Evolutionary conservation across 257 asterid genomes (phyloP).

Genomic region (Primulina tabacum): DNA sequence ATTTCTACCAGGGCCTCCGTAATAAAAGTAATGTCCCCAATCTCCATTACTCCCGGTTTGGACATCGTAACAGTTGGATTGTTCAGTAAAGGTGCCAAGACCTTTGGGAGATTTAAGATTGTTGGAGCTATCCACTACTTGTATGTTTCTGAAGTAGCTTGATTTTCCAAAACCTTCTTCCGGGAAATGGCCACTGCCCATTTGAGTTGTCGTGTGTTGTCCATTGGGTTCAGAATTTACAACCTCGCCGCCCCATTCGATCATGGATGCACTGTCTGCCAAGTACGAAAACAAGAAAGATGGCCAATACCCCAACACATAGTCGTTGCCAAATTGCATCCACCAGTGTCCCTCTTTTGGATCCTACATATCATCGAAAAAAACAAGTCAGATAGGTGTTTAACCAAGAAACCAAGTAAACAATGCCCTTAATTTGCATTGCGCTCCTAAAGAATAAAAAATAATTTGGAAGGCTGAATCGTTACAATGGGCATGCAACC

Average conservation of each 20-base stretch:
- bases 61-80: slow-evolving; percentile 84
- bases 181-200: slow-evolving; percentile 90
- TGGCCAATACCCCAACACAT: slow-evolving; percentile 87
- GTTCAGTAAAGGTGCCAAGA: slow-evolving; percentile 71
- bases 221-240: slow-evolving; percentile 68
- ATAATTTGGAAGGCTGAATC: no score
- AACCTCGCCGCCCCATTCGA: slow-evolving; percentile 92
- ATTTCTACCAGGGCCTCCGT: slow-evolving; percentile 92
- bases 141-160: slow-evolving; percentile 81
- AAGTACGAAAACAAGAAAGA: slow-evolving; percentile 83
- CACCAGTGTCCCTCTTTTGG: slow-evolving; percentile 91
- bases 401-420: not conserved
- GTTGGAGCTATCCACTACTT: slow-evolving; percentile 77
- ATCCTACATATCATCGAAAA: slow-evolving; percentile 41
- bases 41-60: slow-evolving; percentile 70
- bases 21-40: slow-evolving; percentile 90
- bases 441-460: no score
- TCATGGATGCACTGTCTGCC: slow-evolving; percentile 80
- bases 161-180: slow-evolving; percentile 86
- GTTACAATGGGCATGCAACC: slow-evolving; percentile 6
- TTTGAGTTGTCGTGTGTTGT: slow-evolving; percentile 80
- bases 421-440: not conserved
- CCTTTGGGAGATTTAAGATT: slow-evolving; percentile 71
- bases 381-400: not conserved
- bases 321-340: slow-evolving; percentile 89